Percentiles rank a stretch among this genome's conserved stretches.
These are phyloP conservation scores for Apiospora arundinis DNA, from an alignment of 2,329 filamentous ascomycete species.

Conservation along the genomic window DNA sequence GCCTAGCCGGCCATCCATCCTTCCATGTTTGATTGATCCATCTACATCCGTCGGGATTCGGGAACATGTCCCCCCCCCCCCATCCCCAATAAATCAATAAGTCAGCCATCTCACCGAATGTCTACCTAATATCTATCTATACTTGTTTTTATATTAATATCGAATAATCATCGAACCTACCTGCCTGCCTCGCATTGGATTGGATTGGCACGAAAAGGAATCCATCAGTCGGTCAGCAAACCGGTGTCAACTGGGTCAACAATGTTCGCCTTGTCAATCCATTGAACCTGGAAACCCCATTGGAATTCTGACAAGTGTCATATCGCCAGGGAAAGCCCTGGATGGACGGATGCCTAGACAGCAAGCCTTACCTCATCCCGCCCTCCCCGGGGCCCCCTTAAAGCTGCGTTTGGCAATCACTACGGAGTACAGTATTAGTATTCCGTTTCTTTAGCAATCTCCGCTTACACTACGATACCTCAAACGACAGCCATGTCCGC, in stretches of 20 bases:
- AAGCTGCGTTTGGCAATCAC: not conserved
- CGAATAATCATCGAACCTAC: not conserved
- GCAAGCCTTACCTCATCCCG: conserved; percentile 5
- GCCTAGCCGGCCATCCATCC: not conserved
- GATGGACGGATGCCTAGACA: not conserved
- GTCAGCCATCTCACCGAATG: not conserved
- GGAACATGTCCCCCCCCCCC: not conserved
- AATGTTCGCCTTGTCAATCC: not conserved
- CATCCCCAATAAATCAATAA: not conserved
- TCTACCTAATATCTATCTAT: not conserved
- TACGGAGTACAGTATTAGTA: too few species aligned
- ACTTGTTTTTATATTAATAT: conserved; percentile 1
- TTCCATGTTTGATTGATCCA: not conserved
- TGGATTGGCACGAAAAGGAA: not conserved
- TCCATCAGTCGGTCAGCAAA: not conserved
- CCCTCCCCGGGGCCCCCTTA: not conserved
- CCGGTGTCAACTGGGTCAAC: not conserved
- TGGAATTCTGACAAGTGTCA: conserved; percentile 12
- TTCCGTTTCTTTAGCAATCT: not conserved
- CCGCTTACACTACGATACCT: not conserved
- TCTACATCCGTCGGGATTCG: not conserved
- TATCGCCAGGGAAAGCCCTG: conserved; percentile 7
- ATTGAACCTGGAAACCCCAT: not conserved
- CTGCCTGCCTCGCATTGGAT: not conserved
- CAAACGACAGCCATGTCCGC: not conserved